Conservation (phyloP, 805 yeast genomes). For the Pichia membranifaciens region DNA sequence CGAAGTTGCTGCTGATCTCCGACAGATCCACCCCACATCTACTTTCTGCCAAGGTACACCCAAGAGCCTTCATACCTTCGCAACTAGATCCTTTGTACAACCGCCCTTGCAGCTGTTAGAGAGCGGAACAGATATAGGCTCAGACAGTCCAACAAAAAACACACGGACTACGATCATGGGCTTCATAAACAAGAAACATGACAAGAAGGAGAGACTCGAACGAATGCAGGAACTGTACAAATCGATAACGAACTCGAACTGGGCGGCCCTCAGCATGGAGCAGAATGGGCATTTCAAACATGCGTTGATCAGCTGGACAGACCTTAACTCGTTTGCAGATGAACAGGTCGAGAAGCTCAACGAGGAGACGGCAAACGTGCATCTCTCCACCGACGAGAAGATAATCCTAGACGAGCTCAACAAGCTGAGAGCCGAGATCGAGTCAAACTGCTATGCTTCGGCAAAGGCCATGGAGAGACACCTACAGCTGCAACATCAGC, state of each 20-base stretch:
- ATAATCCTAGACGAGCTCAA: constrained; percentile 34
- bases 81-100: too few species aligned
- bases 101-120: too few species aligned
- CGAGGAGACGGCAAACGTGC: constrained; percentile 30
- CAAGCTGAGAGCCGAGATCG: constrained; percentile 16
- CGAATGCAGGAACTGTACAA: constrained; percentile 15
- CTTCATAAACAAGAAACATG: constrained; percentile 6
- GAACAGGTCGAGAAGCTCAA: constrained; percentile 51
- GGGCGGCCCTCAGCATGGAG: constrained; percentile 40
- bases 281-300: constrained; percentile 46
- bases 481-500: constrained; percentile 13
- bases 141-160: neutral
- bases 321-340: constrained; percentile 56
- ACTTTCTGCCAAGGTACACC: too few species aligned
- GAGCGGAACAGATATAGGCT: neutral
- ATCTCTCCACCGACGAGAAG: constrained; percentile 41
- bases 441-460: constrained; percentile 8
- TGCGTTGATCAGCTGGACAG: constrained; percentile 69
- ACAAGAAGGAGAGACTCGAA: constrained; percentile 10
- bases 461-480: constrained; percentile 8
- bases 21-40: too few species aligned
- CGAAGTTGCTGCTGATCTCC: too few species aligned
- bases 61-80: too few species aligned
- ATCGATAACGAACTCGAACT: constrained; percentile 8
- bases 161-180: neutral